Percentiles rank a stretch among this genome's conserved stretches.
phyloP scores from a whole-genome alignment of 2,329 filamentous ascomycete species.

The Colletotrichum phormii region DNA sequence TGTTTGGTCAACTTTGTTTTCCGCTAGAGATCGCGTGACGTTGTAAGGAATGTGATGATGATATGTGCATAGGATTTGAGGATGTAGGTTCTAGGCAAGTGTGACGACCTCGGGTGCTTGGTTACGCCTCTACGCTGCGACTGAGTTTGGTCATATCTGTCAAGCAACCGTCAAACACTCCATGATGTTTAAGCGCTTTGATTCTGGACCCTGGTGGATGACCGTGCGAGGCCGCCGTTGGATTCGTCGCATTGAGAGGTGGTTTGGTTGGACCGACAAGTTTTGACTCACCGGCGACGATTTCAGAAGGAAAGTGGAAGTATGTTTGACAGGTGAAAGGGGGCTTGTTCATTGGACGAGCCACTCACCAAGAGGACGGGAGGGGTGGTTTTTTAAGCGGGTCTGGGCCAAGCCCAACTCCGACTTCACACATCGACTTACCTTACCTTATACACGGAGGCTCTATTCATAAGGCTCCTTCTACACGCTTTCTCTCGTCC shows the following conservation, averaged over 20 bases:
- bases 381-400: not conserved
- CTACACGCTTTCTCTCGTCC: not conserved
- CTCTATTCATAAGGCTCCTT: not conserved
- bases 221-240: not conserved
- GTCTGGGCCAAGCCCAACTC: not conserved
- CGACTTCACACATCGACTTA: not conserved
- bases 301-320: not conserved
- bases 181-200: not conserved
- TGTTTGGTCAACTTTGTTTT: not conserved
- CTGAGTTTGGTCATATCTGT: conserved; percentile 5
- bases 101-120: not conserved
- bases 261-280: not conserved
- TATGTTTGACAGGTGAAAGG: not conserved
- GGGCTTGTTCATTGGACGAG: not conserved
- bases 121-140: not conserved
- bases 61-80: no score
- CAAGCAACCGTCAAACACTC: not conserved
- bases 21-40: not conserved
- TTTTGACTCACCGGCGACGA: conserved; percentile 12
- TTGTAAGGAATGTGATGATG: not conserved
- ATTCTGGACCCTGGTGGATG: no score
- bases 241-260: not conserved
- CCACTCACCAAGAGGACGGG: not conserved
- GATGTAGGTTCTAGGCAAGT: no score
- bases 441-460: not conserved